Conservation (phyloP, 768 basidiomycete species). For the Hericium rajendrae region DNA sequence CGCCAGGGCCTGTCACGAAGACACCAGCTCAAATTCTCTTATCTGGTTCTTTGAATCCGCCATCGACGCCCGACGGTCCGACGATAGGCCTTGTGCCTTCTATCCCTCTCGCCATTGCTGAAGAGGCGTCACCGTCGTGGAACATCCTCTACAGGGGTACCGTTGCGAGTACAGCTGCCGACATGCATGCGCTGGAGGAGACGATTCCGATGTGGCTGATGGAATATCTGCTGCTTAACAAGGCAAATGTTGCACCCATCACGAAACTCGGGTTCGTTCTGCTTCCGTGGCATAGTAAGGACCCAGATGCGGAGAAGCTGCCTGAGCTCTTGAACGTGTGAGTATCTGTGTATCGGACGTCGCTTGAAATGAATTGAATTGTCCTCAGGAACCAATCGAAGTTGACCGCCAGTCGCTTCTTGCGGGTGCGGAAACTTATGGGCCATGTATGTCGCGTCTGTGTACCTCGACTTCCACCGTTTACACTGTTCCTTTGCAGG, state of each 20-base stretch:
- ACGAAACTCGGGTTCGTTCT: conserved; percentile 86
- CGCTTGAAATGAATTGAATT: background rate
- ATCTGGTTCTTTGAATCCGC: conserved; percentile 50
- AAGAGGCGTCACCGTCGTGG: conserved; percentile 72
- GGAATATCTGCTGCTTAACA: conserved; percentile 74
- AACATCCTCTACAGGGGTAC: conserved; percentile 67
- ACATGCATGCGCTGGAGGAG: conserved; percentile 54
- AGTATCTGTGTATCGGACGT: conserved; percentile 23
- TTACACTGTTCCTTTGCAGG: conserved; percentile 31
- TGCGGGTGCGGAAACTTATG: conserved; percentile 79
- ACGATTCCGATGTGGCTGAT: conserved; percentile 82
- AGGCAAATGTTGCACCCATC: conserved; percentile 37
- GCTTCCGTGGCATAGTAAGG: conserved; percentile 60
- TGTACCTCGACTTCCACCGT: background rate
- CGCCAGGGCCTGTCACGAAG: conserved; percentile 18
- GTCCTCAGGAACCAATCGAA: conserved; percentile 62
- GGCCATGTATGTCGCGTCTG: conserved; percentile 50
- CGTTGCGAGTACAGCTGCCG: conserved; percentile 46
- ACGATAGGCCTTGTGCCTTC: conserved; percentile 45
- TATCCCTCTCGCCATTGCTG: conserved; percentile 67
- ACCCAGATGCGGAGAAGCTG: conserved; percentile 47
- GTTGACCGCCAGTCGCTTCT: conserved; percentile 77
- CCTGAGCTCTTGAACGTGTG: conserved; percentile 84
- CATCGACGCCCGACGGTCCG: conserved; percentile 65
- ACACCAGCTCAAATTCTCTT: conserved; percentile 49